Conservation (phyloP, 2,329 filamentous ascomycete genomes). For the Geoglossum cookeanum region DNA sequence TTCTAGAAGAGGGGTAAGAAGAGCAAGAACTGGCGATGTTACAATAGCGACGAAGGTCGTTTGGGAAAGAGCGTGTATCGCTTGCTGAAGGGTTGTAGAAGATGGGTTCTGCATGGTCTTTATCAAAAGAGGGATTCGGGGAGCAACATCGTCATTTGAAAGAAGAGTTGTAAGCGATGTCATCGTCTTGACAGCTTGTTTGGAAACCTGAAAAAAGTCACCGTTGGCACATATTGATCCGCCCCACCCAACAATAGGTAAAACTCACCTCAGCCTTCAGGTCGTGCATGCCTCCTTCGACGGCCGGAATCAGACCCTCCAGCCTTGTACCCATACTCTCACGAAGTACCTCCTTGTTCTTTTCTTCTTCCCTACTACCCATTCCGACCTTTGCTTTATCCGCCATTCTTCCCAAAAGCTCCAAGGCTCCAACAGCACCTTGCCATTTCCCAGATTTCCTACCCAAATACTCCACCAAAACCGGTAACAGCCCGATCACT, state of each 20-base stretch:
- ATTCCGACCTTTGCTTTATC: slow-evolving; percentile 79
- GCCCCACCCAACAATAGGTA: neutral
- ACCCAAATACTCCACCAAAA: slow-evolving; percentile 53
- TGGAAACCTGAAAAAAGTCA: slow-evolving; percentile 30
- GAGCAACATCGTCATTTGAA: slow-evolving; percentile 91
- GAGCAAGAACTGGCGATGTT: slow-evolving; percentile 82
- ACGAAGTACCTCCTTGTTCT: slow-evolving; percentile 73
- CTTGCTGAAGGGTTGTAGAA: slow-evolving; percentile 73
- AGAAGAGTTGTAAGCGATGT: slow-evolving; percentile 72
- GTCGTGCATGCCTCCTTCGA: slow-evolving; percentile 90
- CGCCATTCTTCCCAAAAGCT: slow-evolving; percentile 79
- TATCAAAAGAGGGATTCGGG: slow-evolving; percentile 77
- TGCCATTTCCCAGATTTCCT: slow-evolving; percentile 94
- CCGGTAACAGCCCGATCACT: slow-evolving; percentile 63
- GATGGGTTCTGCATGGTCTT: slow-evolving; percentile 93
- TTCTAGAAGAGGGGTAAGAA: slow-evolving; percentile 87
- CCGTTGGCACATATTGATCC: neutral
- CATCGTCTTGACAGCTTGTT: slow-evolving; percentile 87
- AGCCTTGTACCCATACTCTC: slow-evolving; percentile 80
- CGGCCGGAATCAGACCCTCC: slow-evolving; percentile 72
- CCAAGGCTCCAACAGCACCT: slow-evolving; percentile 71
- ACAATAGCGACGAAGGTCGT: slow-evolving; percentile 98
- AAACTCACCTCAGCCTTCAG: slow-evolving; percentile 59
- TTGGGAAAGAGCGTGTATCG: slow-evolving; percentile 88
- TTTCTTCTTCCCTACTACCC: slow-evolving; percentile 67